Evolutionary conservation across 1,284 basidiomycete genomes (phyloP).

Genomic region (Tremellales sp.): DNA sequence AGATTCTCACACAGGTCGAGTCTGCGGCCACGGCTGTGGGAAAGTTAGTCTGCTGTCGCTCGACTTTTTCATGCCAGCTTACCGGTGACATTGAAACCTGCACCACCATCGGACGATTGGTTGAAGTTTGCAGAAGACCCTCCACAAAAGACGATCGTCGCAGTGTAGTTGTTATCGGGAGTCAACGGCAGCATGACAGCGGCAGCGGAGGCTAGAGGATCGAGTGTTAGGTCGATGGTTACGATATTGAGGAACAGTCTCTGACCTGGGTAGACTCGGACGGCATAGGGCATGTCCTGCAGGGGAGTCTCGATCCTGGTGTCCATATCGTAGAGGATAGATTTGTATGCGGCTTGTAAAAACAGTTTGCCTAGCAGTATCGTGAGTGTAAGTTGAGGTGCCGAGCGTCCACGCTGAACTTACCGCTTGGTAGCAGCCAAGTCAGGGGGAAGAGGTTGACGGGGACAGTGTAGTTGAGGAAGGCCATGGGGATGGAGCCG

Average conservation of each 20-base stretch:
- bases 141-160: constrained; percentile 84
- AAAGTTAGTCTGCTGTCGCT: too few relatives aligned
- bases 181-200: constrained; percentile 86
- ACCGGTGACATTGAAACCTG: constrained; percentile 46
- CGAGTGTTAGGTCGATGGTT: too few relatives aligned
- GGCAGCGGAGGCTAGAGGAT: constrained; percentile 85
- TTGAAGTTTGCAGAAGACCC: constrained; percentile 58
- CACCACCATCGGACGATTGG: constrained; percentile 41
- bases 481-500: constrained; percentile 62
- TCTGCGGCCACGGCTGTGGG: constrained; percentile 45
- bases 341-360: constrained; percentile 62
- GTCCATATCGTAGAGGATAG: constrained; percentile 45
- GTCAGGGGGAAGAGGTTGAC: constrained; percentile 84
- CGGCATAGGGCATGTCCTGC: constrained; percentile 55
- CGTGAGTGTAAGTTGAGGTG: constrained; percentile 1
- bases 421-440: constrained; percentile 77
- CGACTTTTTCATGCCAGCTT: too few relatives aligned
- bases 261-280: constrained; percentile 86
- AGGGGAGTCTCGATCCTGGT: constrained; percentile 31
- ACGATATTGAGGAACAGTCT: too few relatives aligned
- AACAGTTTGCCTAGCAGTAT: constrained; percentile 50
- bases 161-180: constrained; percentile 80
- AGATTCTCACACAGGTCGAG: constrained; percentile 56
- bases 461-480: constrained; percentile 81
- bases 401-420: constrained; percentile 34